These are phyloP conservation scores for Crithidia thermophila DNA, from an alignment of 208 protist genomes.

Conservation along the genomic window DNA sequence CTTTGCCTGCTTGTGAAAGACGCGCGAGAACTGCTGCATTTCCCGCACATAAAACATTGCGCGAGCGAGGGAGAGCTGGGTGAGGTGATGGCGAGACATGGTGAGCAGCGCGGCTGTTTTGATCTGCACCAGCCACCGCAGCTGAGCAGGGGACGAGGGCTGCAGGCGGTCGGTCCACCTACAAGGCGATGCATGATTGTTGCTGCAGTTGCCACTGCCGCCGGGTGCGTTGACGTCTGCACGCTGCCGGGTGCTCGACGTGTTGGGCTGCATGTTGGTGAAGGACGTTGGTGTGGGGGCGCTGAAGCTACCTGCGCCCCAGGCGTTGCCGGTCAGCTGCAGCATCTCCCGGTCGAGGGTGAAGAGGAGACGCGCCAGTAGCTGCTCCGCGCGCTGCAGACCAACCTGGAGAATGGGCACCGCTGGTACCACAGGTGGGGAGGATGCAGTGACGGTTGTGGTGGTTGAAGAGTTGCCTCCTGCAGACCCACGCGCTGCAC, in stretches of 20 bases:
- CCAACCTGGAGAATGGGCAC: slow-evolving; percentile 19
- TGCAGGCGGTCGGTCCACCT: slow-evolving; percentile 23
- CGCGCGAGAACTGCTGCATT: slow-evolving; percentile 44
- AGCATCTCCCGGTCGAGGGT: slow-evolving; percentile 31
- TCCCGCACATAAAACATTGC: slow-evolving; percentile 38
- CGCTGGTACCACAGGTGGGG: background rate
- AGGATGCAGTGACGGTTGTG: background rate
- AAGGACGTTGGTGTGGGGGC: too few species aligned
- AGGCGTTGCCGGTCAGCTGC: slow-evolving; percentile 26
- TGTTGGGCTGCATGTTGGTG: too few species aligned
- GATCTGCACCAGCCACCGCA: slow-evolving; percentile 58
- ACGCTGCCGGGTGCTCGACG: too few species aligned
- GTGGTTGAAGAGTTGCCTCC: background rate
- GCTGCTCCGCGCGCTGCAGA: slow-evolving; percentile 27
- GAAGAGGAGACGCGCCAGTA: slow-evolving; percentile 30
- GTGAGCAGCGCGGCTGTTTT: slow-evolving; percentile 53
- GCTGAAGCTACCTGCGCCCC: too few species aligned
- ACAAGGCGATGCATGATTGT: background rate
- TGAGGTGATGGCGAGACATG: slow-evolving; percentile 40
- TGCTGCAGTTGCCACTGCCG: background rate
- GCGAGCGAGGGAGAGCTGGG: slow-evolving; percentile 38
- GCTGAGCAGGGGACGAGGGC: slow-evolving; percentile 26
- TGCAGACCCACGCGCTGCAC: background rate
- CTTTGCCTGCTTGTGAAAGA: slow-evolving; percentile 49
- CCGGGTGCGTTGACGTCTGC: background rate